These are phyloP conservation scores for Colletotrichum shisoi DNA, from an alignment of 2,329 filamentous ascomycete species.

Conservation along the genomic window DNA sequence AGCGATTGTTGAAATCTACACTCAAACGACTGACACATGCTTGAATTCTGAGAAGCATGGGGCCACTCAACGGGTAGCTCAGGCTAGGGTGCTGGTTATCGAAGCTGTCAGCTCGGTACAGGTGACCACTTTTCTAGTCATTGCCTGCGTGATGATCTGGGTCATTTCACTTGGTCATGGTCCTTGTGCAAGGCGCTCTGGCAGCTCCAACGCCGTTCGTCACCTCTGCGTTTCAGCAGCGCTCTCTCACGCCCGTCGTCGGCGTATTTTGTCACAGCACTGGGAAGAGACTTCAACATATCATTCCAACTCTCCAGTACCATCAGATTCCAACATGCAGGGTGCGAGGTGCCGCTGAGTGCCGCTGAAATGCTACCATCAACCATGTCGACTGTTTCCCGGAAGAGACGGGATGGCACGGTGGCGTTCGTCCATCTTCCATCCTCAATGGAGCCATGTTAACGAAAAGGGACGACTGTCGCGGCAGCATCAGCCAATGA, in stretches of 20 bases:
- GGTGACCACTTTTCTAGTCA: conserved; percentile 50
- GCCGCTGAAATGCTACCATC: too few species aligned
- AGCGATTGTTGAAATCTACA: too few species aligned
- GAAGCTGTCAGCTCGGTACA: conserved; percentile 53
- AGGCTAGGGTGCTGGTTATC: conserved; percentile 44
- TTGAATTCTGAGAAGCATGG: background rate
- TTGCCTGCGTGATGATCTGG: conserved; percentile 55
- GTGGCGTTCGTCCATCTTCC: background rate
- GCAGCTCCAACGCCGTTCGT: conserved; percentile 55
- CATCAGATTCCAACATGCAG: too few species aligned
- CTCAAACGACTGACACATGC: too few species aligned
- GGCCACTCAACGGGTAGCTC: background rate
- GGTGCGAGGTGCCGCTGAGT: too few species aligned
- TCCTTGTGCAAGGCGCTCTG: conserved; percentile 52
- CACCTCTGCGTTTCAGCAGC: conserved; percentile 58
- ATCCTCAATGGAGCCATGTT: background rate
- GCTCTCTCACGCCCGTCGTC: conserved; percentile 62
- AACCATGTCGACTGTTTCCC: conserved; percentile 44
- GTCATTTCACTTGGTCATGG: conserved; percentile 59
- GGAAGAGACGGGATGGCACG: conserved; percentile 12
- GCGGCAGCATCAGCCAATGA: conserved; percentile 13
- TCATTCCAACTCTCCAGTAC: conserved; percentile 63
- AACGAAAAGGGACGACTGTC: background rate
- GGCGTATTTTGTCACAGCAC: too few species aligned
- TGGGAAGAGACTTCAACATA: conserved; percentile 61